Conservation (phyloP, 768 basidiomycete species). For the Mycena polygramma region DNA sequence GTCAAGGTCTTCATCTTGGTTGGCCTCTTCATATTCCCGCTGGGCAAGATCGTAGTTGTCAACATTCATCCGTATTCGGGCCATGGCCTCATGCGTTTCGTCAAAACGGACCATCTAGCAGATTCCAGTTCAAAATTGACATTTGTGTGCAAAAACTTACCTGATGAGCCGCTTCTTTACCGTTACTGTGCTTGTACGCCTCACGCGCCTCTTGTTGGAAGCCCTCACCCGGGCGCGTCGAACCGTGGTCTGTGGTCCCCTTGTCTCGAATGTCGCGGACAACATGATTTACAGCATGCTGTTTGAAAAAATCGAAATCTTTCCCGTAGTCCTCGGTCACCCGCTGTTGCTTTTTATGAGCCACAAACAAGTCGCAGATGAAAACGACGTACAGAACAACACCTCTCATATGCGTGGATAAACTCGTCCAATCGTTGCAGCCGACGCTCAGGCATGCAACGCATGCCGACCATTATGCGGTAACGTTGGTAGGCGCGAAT, state of each 20-base stretch:
- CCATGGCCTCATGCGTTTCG: constrained; percentile 31
- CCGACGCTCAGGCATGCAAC: constrained; percentile 43
- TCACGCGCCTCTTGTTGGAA: constrained; percentile 20
- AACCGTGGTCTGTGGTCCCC: constrained; percentile 14
- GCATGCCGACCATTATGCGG: constrained; percentile 44
- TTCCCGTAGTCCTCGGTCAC: constrained; percentile 8
- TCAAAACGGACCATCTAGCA: constrained; percentile 26
- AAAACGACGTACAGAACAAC: neutral
- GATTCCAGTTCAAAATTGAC: neutral
- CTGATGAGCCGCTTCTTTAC: constrained; percentile 15
- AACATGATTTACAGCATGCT: constrained; percentile 16
- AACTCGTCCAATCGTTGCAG: constrained; percentile 31
- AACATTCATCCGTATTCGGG: constrained; percentile 34
- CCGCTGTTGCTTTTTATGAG: neutral
- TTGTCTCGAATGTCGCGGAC: constrained; percentile 16
- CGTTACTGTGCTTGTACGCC: constrained; percentile 4
- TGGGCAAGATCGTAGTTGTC: constrained; percentile 25
- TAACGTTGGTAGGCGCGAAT: constrained; percentile 41
- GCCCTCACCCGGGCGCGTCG: constrained; percentile 21
- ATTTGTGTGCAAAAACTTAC: neutral
- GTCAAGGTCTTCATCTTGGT: constrained; percentile 5
- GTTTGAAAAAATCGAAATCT: constrained; percentile 23
- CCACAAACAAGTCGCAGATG: neutral
- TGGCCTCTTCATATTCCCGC: neutral
- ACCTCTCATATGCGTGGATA: constrained; percentile 9